Evolutionary conservation across 805 yeast genomes (phyloP), one percentile per base, ranked within the genome.

Genomic region (Candida boleticola): DNA sequence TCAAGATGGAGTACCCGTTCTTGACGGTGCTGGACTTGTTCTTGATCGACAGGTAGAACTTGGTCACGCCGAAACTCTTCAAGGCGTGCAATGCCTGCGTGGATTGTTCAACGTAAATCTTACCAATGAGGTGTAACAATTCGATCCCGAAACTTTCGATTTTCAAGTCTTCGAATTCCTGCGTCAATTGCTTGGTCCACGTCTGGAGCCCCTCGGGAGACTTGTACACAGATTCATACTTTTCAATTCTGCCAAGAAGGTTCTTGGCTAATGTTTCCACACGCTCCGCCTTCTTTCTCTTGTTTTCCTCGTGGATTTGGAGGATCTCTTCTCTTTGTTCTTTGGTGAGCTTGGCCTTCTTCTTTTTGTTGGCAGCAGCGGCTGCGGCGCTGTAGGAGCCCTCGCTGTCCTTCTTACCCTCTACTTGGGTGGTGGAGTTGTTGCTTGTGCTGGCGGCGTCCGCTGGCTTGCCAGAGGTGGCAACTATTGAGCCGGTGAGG

Each of bases 141-240:
- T 92, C 96, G 39, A 92, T 65, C 11, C 99, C 99, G 67, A 93
- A 93, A 41, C 96, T 87, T 71, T 93, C 99, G 76, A 89, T 79
- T 62, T 93, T 93, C 58, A 93, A 70, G 47, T 85, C 85, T 51
- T 85, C 90, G 34, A 85, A 77, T 56, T 86, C 93, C 41, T 69
- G 67, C 30, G 66, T 63, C 22, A 86, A 66, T 50, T 80, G 79
- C 10, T 54, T 53, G n/a, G 60, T 64, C 55, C 78, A 85, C 0
- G 84, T 74, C 5, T 62, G 60, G 40, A 83, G 71, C 30, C 89
- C 82, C 25, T 80, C 87, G 0, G 66, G 69, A 40, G 79, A 82
- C 52, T 77, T 76, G 23, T 73, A 75, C n/a, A 89, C 79, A 53
- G 83, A 86, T 10, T 67, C 53, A 47, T 72, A 73, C 22, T 64